Conservation (phyloP, 2,329 filamentous ascomycete genomes). For the Penicillium sp. region DNA sequence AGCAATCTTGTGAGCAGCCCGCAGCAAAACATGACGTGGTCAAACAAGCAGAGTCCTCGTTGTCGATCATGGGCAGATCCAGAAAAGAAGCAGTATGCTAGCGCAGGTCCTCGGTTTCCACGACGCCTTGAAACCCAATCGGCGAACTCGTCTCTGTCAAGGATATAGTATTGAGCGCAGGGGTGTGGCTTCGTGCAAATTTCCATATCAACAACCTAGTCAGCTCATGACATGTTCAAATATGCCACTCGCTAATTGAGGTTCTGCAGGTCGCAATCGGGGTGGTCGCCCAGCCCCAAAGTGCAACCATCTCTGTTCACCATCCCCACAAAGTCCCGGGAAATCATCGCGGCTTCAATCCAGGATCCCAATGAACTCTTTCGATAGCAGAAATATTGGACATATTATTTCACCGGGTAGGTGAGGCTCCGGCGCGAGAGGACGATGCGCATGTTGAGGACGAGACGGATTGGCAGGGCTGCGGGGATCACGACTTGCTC, state of each 20-base stretch:
- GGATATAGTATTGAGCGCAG: background rate
- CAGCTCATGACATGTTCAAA: background rate
- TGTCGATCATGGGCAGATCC: background rate
- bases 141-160: background rate
- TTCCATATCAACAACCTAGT: background rate
- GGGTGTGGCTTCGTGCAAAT: background rate
- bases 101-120: conserved; percentile 2
- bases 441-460: conserved; percentile 20
- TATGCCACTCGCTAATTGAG: background rate
- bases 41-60: background rate
- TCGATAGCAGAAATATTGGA: background rate
- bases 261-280: conserved; percentile 10
- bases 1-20: background rate
- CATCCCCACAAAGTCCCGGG: background rate
- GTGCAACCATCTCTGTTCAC: background rate
- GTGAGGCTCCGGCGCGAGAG: conserved; percentile 14
- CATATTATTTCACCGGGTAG: conserved; percentile 4
- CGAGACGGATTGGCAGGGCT: conserved; percentile 12
- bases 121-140: conserved; percentile 4
- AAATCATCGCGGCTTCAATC: background rate
- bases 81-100: conserved; percentile 1
- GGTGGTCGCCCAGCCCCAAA: conserved; percentile 2
- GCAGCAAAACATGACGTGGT: background rate
- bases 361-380: background rate
- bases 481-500: conserved; percentile 15